Base-by-base conservation (phyloP, 768 basidiomycete genomes). In the Neoboletus subvelutipes region DNA sequence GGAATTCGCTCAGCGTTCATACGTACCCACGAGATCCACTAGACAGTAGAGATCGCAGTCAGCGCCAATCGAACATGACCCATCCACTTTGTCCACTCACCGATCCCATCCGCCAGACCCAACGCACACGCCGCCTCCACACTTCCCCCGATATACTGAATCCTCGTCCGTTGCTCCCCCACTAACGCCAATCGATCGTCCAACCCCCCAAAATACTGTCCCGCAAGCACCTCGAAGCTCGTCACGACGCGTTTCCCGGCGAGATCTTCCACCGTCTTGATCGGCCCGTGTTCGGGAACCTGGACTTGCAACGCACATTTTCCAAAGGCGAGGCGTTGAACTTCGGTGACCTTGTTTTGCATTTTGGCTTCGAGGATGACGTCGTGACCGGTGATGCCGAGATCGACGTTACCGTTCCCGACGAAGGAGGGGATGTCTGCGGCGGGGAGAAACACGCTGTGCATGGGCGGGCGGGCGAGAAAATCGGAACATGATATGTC, bases 361-460 rank as follows among this genome's bases (percentile, higher is more conserved):
- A 97, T 94, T 54, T 86, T 75, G 2, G 94, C 81, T 73, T 99
- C 96, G 45, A 95, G 83, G 62, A 98, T 91, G 60, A 97, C 92
- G 77, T 99, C 97, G 75, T 98, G 94, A 5, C 97, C 97, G 10
- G 97, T 98, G 65, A 99, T 97, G 7, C 97, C 97, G 43, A 99
- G 80, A 65, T 98, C 92, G 67, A 99, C 90, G 67, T 94, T 90
- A 48, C 97, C 97, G 71, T 96, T 94, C 42, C 94, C 97, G 45
- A 99, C 97, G 73, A 98, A 99, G 29, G 94, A 96, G 11, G 97
- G 95, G 61, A 99, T 99, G 68, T 99, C 97, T 6, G 90, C 80
- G 1, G 97, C 97, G 24, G 97, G 95, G 24, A 98, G 88, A 76
- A 99, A 98, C 24, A 99, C 89, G 8, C 96, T 98, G 71, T 15